Base-by-base conservation (phyloP, 371 early-diverging fungal species). In the Coemansia sp. region DNA sequence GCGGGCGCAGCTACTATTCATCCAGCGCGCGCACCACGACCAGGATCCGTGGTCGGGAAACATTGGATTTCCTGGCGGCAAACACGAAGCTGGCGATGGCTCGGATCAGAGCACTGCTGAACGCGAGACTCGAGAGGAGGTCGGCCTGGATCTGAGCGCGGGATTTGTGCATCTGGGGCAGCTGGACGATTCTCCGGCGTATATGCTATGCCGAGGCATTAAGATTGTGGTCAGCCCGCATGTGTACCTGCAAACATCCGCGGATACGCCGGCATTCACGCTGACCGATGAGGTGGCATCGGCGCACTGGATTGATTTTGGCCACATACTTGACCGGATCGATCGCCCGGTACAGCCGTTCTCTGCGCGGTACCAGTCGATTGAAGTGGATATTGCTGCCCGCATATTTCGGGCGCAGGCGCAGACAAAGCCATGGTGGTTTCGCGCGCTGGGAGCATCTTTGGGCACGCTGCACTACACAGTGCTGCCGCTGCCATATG, bases 21-120 rank as follows among this genome's bases (percentile, higher is more conserved):
- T 78, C 33, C 77, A 72, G 54, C 64, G 78, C 4, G 72, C 78
- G 9, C 37, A 49, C 52, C 62, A 77, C 40, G 42, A 54, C 0
- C 60, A 66, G 2, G 78, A 78, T 40, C 66, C 77, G 24, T 78
- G 75, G 71, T 78, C 78, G 1, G 78, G 78, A 0, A 77, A 78
- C 39, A 78, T 78, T 37, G 78, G 78, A 44, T 78, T 70, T 38
- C 78, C 78, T 0, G 78, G 78, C 24, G 78, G 78, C 39, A 78
- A 78, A 44, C 67, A 51, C 2, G 78, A 78, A 6, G 14, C 36
- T 1, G 8, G 18, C 1, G 78, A 78, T 24, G 36, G 8, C 7
- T 33, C 34, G 0, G 72, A 67, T 33, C 34, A 31, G 24, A 44
- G 2, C 3, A 78, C 78, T 3, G 78, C 77, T 0, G 72, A 72